Percentiles rank a stretch among this genome's conserved stretches.
Conservation (phyloP, 2,329 filamentous ascomycete genomes). For the Bipolaris sorokiniana region DNA sequence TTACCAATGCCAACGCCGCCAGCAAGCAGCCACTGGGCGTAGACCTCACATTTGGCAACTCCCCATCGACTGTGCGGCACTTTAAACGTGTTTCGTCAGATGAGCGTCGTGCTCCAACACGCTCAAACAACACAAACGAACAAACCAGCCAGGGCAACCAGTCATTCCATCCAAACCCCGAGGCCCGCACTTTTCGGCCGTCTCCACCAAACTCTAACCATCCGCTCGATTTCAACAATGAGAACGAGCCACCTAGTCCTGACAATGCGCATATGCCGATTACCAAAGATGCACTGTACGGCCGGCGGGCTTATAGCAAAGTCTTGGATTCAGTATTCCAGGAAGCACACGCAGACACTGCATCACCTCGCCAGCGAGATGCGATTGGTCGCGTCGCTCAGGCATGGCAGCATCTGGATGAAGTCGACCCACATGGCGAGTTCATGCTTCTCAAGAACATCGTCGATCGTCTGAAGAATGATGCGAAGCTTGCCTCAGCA, state of each 20-base stretch:
- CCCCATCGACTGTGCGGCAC: conserved; percentile 86
- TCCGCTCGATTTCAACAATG: conserved; percentile 55
- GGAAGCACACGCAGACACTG: conserved; percentile 83
- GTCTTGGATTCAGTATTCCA: conserved; percentile 82
- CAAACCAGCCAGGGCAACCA: conserved; percentile 18
- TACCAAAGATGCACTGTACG: conserved; percentile 80
- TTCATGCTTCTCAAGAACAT: conserved; percentile 83
- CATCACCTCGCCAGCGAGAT: conserved; percentile 74
- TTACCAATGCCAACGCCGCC: conserved; percentile 41
- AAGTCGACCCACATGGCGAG: conserved; percentile 86
- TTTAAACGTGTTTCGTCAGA: conserved; percentile 85
- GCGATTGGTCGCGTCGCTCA: conserved; percentile 83
- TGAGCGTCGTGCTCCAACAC: conserved; percentile 45
- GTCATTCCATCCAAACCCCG: conserved; percentile 45
- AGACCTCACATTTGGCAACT: conserved; percentile 93
- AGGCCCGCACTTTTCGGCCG: conserved; percentile 47
- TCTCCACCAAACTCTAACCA: conserved; percentile 44
- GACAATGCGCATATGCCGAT: conserved; percentile 61
- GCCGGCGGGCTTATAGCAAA: conserved; percentile 79
- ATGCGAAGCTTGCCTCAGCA: conserved; percentile 66
- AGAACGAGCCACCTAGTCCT: conserved; percentile 63
- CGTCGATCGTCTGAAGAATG: conserved; percentile 73
- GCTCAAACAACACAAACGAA: conserved; percentile 37
- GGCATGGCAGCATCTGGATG: conserved; percentile 83
- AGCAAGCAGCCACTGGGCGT: conserved; percentile 80